Evolutionary conservation across 192 early-diverging fungal genomes (phyloP).

Genomic region (Obelidium mucronatum): DNA sequence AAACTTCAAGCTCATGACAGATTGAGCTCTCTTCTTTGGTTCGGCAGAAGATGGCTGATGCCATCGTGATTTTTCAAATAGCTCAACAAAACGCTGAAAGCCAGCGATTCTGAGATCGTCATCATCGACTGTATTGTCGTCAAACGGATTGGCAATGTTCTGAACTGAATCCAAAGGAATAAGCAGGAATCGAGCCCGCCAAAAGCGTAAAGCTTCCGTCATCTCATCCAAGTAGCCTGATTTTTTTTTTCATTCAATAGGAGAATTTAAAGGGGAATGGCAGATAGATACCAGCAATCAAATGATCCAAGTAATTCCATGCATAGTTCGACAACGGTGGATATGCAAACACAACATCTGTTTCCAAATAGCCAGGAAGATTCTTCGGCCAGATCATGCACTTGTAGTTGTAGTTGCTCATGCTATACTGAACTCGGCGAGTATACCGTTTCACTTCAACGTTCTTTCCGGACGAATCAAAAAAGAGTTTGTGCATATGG

Average conservation of each 20-base stretch:
- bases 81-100: constrained; percentile 87
- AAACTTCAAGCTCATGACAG: constrained; percentile 30
- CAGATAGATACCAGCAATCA: constrained; percentile 59
- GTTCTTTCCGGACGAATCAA: constrained; percentile 70
- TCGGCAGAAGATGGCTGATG: constrained; percentile 6
- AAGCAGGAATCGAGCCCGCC: constrained; percentile 88
- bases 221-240: constrained; percentile 84
- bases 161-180: constrained; percentile 80
- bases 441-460: constrained; percentile 90
- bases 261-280: not conserved
- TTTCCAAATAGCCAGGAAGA: constrained; percentile 62
- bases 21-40: not conserved
- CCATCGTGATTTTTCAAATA: constrained; percentile 72
- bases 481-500: constrained; percentile 84
- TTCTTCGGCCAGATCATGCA: constrained; percentile 89
- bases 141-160: constrained; percentile 59
- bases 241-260: not conserved
- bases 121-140: constrained; percentile 73
- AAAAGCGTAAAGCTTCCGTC: constrained; percentile 81
- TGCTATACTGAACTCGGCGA: constrained; percentile 67
- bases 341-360: constrained; percentile 75
- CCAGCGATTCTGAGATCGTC: constrained; percentile 88
- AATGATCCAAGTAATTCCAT: constrained; percentile 94
- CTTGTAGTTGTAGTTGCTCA: constrained; percentile 68
- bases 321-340: constrained; percentile 78